These are phyloP conservation scores for Kazachstania viticola DNA, from an alignment of 805 yeast genomes.

Conservation along the genomic window DNA sequence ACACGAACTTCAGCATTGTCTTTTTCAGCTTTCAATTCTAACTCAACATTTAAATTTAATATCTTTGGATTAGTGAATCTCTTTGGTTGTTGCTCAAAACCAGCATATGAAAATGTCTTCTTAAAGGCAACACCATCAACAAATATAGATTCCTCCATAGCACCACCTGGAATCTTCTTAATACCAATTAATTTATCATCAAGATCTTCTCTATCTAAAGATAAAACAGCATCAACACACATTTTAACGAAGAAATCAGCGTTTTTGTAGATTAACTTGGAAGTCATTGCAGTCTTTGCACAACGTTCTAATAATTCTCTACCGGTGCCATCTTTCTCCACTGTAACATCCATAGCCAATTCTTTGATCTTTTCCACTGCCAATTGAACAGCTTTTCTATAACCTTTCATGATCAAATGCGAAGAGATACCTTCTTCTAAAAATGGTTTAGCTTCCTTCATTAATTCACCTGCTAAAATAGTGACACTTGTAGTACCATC, in stretches of 20 bases:
- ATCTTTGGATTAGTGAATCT: conserved; percentile 68
- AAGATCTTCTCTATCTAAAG: conserved; percentile 73
- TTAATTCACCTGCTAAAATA: conserved; percentile 83
- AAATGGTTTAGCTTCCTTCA: conserved; percentile 80
- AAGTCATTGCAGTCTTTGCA: conserved; percentile 96
- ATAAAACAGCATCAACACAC: conserved; percentile 91
- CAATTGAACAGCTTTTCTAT: conserved; percentile 65
- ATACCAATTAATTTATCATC: conserved; percentile 89
- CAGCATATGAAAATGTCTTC: conserved; percentile 95
- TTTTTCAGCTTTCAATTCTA: conserved; percentile 95
- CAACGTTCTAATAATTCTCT: conserved; percentile 77
- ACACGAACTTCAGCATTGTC: conserved; percentile 98
- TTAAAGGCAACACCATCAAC: conserved; percentile 94
- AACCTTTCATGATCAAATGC: conserved; percentile 79
- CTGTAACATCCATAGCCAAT: conserved; percentile 58
- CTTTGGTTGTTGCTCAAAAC: conserved; percentile 98
- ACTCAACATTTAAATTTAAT: conserved; percentile 76
- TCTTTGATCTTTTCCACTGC: conserved; percentile 67
- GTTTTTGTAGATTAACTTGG: conserved; percentile 82
- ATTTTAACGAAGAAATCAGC: conserved; percentile 84
- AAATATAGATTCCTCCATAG: conserved; percentile 48
- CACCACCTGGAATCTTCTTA: conserved; percentile 88
- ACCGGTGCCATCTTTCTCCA: conserved; percentile 38
- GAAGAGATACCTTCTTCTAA: conserved; percentile 95
- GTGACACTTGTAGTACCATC: conserved; percentile 98